Conservation (phyloP, 768 basidiomycete species). For the Cytidiella melzeri region DNA sequence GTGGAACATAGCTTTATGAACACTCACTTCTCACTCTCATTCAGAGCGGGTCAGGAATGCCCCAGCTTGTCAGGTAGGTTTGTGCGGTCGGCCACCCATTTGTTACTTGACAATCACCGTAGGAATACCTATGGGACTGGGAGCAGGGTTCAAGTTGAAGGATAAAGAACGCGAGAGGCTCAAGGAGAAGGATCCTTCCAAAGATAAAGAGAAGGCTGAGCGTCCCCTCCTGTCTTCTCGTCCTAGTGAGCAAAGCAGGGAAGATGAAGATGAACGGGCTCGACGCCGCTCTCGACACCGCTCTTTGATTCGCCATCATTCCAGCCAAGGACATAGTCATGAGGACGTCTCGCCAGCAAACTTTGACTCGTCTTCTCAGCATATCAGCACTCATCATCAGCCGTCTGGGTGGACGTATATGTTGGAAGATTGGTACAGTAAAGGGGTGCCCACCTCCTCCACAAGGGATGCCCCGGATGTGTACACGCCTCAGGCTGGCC, state of each 20-base stretch:
- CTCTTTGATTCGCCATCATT: constrained; percentile 19
- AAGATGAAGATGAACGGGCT: background rate
- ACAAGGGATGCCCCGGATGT: constrained; percentile 13
- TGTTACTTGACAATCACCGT: no score
- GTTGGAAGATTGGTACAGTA: constrained; percentile 69
- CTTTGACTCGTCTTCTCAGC: constrained; percentile 2
- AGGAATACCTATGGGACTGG: constrained; percentile 77
- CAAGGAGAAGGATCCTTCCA: constrained; percentile 32
- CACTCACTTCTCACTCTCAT: constrained; percentile 14
- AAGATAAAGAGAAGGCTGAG: constrained; percentile 1
- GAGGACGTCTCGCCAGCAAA: background rate
- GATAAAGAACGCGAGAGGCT: constrained; percentile 41
- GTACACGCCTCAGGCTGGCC: constrained; percentile 18
- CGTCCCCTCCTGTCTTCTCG: background rate
- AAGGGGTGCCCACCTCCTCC: constrained; percentile 18
- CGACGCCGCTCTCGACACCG: constrained; percentile 5
- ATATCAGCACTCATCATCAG: constrained; percentile 1
- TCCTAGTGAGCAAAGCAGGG: constrained; percentile 2
- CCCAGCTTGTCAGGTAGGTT: constrained; percentile 67
- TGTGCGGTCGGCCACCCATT: no score
- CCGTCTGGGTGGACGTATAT: constrained; percentile 66
- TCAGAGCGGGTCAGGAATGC: constrained; percentile 70
- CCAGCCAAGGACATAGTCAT: constrained; percentile 8
- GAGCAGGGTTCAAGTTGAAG: constrained; percentile 70
- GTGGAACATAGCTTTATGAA: constrained; percentile 20